Base-by-base conservation (phyloP, 768 basidiomycete genomes). In the Neoboletus brunneissimus region DNA sequence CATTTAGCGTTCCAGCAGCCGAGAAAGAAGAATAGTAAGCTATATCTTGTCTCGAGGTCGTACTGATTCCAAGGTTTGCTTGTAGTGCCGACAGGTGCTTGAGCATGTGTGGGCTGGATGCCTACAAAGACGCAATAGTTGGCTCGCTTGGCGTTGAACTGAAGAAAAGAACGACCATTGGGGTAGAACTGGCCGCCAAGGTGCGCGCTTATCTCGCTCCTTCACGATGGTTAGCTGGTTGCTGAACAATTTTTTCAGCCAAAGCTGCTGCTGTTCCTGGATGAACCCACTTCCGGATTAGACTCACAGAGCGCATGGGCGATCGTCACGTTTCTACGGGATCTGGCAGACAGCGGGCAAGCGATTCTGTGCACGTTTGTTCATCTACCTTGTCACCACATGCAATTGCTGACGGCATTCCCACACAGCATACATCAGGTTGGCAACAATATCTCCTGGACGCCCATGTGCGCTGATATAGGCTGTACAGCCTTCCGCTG, bases 271-370 rank as follows among this genome's bases (percentile, higher is more conserved):
- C 78, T 95, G 18, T 94, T 95, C 77, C 73, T 93, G 35, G 93
- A 94, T 65, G 92, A 95, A 68, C 94, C 94, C 0, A 95, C 93
- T 0, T 87, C 89, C 25, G 91, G 92, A 34, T 77, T 94, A 16
- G 91, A 93, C 68, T 91, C 90, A 3, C 90, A 92, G 70, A 88
- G 86, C 52, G 91, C 91, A 3, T 91, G 90, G 89, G 86, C 86
- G 5, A 91, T 93, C 58, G 75, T 91, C 51, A 73, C 77, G 2
- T 91, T 94, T 75, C 75, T 94, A 43, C 78, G 86, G 11, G 80
- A 84, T 45, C 82, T 94, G 31, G 90, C 91, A 9, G 81, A 88
- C 56, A 83, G 81, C 58, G 93, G 93, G 1, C 92, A 93, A 67
- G 88, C 91, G 32, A 93, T 95, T 61, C 75, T 95, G n/a, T 94